A percentile compares a stretch with the other conserved stretches of the same genome.
Conservation (phyloP, 306 rosid genomes). For the Lathyrus oleraceus region DNA sequence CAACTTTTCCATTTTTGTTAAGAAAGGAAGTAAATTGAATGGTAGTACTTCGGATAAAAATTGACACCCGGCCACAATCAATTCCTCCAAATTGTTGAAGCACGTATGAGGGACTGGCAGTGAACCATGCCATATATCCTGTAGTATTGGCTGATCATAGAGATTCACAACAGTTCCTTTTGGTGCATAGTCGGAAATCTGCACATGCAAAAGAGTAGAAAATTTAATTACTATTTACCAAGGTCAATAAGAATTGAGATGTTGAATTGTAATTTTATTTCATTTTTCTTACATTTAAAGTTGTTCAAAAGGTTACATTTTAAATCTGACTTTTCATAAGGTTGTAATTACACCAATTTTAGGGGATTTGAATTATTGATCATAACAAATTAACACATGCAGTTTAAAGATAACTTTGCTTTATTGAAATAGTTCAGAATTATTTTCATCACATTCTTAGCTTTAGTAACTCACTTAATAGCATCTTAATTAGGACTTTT, state of each 20-base stretch:
- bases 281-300: neutral
- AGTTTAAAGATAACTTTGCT: neutral
- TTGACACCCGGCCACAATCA: neutral
- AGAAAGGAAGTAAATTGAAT: conserved; percentile 3
- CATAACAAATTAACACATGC: neutral
- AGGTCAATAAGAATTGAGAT: neutral
- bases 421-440: too few relatives aligned
- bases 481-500: too few relatives aligned
- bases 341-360: too few relatives aligned
- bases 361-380: neutral
- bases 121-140: neutral
- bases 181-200: neutral
- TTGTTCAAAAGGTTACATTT: neutral
- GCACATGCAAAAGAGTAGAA: neutral
- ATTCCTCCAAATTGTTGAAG: neutral
- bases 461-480: too few relatives aligned
- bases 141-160: neutral
- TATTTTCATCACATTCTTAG: too few relatives aligned
- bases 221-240: neutral
- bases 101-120: neutral
- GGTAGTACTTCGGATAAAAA: conserved; percentile 15
- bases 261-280: neutral
- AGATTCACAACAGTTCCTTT: neutral
- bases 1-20: neutral
- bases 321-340: too few relatives aligned